Conservation (phyloP, 2,329 filamentous ascomycete species). For the Paecilomyces fulvus region DNA sequence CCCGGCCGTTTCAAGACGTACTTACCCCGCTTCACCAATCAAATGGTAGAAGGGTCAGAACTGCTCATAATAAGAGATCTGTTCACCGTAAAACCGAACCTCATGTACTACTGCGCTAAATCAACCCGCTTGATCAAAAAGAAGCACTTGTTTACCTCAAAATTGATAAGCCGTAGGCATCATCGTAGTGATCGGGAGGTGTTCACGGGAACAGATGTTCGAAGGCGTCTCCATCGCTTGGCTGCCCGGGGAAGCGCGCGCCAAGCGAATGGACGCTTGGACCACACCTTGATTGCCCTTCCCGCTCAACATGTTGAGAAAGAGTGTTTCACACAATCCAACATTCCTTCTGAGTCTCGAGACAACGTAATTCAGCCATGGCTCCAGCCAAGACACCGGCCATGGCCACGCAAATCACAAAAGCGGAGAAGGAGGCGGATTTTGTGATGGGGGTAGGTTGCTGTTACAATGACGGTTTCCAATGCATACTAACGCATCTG, state of each 20-base stretch:
- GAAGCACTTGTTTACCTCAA: neutral
- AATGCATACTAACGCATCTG: constrained; percentile 1
- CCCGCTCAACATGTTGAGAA: neutral
- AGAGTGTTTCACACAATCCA: neutral
- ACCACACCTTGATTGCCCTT: constrained; percentile 29
- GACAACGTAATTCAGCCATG: neutral
- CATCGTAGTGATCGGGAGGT: neutral
- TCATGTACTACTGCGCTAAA: neutral
- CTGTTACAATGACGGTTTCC: neutral
- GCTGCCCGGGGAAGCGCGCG: constrained; percentile 14
- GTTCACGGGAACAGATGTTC: neutral
- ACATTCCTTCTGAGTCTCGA: too few relatives aligned
- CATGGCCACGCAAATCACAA: constrained; percentile 13
- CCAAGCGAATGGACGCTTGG: constrained; percentile 28
- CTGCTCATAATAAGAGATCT: neutral
- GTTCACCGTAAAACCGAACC: neutral
- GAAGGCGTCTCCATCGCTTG: constrained; percentile 1
- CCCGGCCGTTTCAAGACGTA: constrained; percentile 1
- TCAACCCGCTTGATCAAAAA: neutral
- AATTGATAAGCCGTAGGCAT: neutral
- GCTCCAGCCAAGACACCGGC: constrained; percentile 3
- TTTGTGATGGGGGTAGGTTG: constrained; percentile 46
- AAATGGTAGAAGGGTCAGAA: neutral
- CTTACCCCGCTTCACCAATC: constrained; percentile 10
- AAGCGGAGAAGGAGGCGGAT: constrained; percentile 39